phyloP scores from a whole-genome alignment of 345 rosid genomes.

The Passiflora organensis region DNA sequence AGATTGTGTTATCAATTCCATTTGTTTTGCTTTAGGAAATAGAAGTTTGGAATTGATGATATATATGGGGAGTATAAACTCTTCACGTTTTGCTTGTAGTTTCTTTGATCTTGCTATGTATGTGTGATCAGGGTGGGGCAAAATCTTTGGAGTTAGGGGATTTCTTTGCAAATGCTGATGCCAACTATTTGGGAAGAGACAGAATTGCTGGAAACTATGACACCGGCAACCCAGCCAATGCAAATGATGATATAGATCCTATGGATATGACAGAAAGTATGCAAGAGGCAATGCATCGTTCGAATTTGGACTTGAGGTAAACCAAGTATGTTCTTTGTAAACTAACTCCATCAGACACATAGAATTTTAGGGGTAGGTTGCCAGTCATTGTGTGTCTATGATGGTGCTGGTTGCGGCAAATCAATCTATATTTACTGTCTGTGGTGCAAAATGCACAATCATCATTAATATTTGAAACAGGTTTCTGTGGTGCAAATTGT shows the following conservation, averaged over 20 bases:
- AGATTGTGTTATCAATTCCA: too few species aligned
- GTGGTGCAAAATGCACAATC: too few species aligned
- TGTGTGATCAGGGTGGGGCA: conserved; percentile 53
- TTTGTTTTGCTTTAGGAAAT: too few species aligned
- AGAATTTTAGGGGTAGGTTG: too few species aligned
- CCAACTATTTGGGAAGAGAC: conserved; percentile 49
- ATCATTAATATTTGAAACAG: too few species aligned
- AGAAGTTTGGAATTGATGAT: too few species aligned
- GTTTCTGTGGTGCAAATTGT: too few species aligned
- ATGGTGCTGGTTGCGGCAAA: too few species aligned
- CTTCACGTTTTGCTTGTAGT: conserved; percentile 1
- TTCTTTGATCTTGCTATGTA: conserved; percentile 17
- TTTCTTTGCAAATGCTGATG: conserved; percentile 69
- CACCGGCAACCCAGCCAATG: conserved; percentile 32
- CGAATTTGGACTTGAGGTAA: conserved; percentile 92
- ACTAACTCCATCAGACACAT: conserved; percentile 2
- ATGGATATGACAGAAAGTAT: conserved; percentile 98
- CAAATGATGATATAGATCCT: conserved; percentile 54
- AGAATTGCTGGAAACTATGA: conserved; percentile 38
- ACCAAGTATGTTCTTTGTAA: conserved; percentile 27
- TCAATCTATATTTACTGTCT: too few species aligned
- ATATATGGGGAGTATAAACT: too few species aligned
- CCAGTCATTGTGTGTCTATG: too few species aligned
- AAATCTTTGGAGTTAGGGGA: conserved; percentile 64
- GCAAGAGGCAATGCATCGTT: conserved; percentile 97